phyloP scores from a whole-genome alignment of 129 eudicot genomes.

The Flaveria bidentis region DNA sequence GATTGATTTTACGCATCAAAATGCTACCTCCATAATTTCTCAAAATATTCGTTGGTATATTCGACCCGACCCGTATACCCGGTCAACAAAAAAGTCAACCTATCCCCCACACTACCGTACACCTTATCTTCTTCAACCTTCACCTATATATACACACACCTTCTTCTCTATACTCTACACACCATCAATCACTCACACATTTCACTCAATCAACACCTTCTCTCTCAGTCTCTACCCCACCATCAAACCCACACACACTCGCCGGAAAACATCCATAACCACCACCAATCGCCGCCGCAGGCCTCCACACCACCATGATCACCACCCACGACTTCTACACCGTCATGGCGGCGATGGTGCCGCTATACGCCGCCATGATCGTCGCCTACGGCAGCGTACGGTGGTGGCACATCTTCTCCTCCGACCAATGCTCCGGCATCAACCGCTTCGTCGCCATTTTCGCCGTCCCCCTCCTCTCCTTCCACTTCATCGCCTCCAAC shows the following conservation, averaged over 20 bases:
- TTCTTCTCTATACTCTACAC: constrained; percentile 13
- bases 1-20: too few species aligned
- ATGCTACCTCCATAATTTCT: too few species aligned
- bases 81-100: constrained; percentile 20
- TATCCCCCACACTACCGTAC: constrained; percentile 20
- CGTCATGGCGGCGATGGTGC: constrained; percentile 80
- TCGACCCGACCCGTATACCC: background rate
- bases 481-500: constrained; percentile 78
- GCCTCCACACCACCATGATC: constrained; percentile 50
- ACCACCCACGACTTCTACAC: constrained; percentile 76
- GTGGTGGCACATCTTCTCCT: constrained; percentile 91
- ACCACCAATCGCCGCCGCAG: background rate
- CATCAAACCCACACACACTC: background rate
- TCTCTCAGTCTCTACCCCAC: background rate
- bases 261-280: background rate
- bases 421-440: constrained; percentile 95
- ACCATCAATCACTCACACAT: constrained; percentile 32
- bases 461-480: constrained; percentile 82
- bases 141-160: constrained; percentile 33
- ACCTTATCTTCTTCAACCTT: constrained; percentile 20
- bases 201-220: constrained; percentile 15
- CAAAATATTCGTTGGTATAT: too few species aligned
- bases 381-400: constrained; percentile 93
- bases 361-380: constrained; percentile 89
- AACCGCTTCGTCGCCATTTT: constrained; percentile 85